Evolutionary conservation across 2,329 filamentous ascomycete genomes (phyloP).

Genomic region (Pseudocercospora crystallina): DNA sequence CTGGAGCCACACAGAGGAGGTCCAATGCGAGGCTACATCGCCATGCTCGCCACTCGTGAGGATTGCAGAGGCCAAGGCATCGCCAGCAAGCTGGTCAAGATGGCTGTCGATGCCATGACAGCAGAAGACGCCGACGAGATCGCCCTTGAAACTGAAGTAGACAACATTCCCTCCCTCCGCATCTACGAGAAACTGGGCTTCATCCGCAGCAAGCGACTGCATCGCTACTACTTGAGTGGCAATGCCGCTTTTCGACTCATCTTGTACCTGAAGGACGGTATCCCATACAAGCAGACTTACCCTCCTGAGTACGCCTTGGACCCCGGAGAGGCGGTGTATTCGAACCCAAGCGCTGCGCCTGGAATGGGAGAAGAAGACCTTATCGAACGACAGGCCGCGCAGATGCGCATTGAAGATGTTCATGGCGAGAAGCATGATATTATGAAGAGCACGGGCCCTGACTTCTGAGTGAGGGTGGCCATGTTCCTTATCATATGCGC

Average conservation of each 20-base stretch:
- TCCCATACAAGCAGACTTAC: slow-evolving; percentile 42
- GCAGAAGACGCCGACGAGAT: slow-evolving; percentile 69
- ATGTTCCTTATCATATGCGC: too few relatives aligned
- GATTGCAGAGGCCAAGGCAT: slow-evolving; percentile 81
- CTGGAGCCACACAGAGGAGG: slow-evolving; percentile 86
- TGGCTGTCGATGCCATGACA: slow-evolving; percentile 89
- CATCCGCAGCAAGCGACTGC: slow-evolving; percentile 83
- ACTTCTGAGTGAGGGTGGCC: too few relatives aligned
- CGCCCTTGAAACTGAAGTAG: slow-evolving; percentile 93
- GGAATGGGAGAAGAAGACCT: slow-evolving; percentile 28
- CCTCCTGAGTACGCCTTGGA: slow-evolving; percentile 30
- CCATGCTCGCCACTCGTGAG: slow-evolving; percentile 91
- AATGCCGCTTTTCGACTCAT: slow-evolving; percentile 91
- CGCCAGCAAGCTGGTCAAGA: slow-evolving; percentile 79
- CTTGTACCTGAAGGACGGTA: slow-evolving; percentile 69
- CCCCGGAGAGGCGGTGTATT: slow-evolving; percentile 12
- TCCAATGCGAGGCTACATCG: slow-evolving; percentile 89
- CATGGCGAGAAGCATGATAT: slow-evolving; percentile 24
- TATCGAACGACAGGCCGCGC: slow-evolving; percentile 29
- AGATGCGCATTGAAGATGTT: slow-evolving; percentile 30
- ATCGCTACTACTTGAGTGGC: slow-evolving; percentile 94
- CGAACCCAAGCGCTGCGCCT: background rate
- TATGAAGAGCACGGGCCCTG: background rate
- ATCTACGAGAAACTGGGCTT: slow-evolving; percentile 93
- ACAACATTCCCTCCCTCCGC: slow-evolving; percentile 84